Conservation (phyloP, 163 green algal genomes). For the Scenedesmus sp. region DNA sequence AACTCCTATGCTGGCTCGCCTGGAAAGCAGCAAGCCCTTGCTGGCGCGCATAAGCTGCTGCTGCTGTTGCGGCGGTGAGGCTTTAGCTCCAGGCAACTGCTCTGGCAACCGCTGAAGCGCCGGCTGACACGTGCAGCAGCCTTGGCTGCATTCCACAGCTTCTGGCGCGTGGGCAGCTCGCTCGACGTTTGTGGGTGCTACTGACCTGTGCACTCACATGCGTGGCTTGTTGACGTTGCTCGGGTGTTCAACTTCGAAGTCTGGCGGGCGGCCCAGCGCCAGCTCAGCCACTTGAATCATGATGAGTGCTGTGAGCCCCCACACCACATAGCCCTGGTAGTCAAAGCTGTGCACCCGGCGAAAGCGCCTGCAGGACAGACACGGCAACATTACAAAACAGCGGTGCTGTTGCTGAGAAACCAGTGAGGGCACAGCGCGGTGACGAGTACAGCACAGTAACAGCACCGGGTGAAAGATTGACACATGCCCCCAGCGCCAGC, state of each 20-base stretch:
- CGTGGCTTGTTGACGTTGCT: conserved; percentile 11
- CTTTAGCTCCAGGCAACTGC: no score
- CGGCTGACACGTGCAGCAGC: no score
- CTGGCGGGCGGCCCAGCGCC: conserved; percentile 31
- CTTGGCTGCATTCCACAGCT: no score
- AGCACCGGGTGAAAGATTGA: not conserved
- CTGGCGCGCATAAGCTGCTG: no score
- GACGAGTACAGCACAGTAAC: not conserved
- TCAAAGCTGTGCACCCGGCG: conserved; percentile 64
- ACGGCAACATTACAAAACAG: not conserved
- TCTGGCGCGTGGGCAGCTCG: no score
- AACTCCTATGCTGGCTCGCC: no score
- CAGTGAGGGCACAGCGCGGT: not conserved
- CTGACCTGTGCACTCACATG: not conserved
- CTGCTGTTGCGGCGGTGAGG: no score
- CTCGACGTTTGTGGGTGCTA: no score
- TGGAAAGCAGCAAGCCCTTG: no score
- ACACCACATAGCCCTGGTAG: conserved; percentile 52
- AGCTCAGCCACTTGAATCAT: conserved; percentile 60
- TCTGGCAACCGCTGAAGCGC: no score
- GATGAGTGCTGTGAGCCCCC: conserved; percentile 61
- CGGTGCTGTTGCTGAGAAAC: not conserved
- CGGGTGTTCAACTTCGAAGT: conserved; percentile 46
- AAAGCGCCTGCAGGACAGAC: not conserved
- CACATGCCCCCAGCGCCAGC: no score